phyloP scores from a whole-genome alignment of 345 rosid genomes.

The Geranium rotundifolium region DNA sequence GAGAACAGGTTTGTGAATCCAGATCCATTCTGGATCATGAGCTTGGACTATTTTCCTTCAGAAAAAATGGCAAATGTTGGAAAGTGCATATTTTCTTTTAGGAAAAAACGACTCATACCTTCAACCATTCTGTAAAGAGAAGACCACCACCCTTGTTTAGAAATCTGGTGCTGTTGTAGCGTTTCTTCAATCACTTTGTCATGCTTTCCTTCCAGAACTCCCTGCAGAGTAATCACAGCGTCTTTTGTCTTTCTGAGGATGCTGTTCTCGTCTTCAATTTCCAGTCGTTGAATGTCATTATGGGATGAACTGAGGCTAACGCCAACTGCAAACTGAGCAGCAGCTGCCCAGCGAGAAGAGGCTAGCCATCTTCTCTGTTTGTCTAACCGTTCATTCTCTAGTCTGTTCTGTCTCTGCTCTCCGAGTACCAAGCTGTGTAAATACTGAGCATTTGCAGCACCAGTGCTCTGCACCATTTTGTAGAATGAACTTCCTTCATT shows the following conservation, averaged over 20 bases:
- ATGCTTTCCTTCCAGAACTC: conserved; percentile 75
- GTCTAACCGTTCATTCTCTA: conserved; percentile 37
- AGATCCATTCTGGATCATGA: background rate
- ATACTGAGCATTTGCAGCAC: conserved; percentile 89
- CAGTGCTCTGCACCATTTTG: conserved; percentile 95
- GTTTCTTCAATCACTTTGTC: conserved; percentile 46
- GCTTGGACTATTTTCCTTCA: background rate
- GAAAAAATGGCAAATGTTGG: background rate
- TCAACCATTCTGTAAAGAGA: conserved; percentile 74
- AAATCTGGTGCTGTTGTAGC: conserved; percentile 33
- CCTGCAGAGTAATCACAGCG: conserved; percentile 61
- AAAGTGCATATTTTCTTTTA: background rate
- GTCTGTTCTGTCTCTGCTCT: conserved; percentile 31
- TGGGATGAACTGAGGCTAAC: conserved; percentile 64
- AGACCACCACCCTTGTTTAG: conserved; percentile 84
- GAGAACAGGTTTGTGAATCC: background rate
- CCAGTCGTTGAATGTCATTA: conserved; percentile 52
- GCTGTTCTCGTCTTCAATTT: conserved; percentile 35
- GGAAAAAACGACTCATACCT: conserved; percentile 55
- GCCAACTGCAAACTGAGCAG: conserved; percentile 62
- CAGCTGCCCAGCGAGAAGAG: conserved; percentile 82
- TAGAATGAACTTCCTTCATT: conserved; percentile 76
- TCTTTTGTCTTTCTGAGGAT: conserved; percentile 65
- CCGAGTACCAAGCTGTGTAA: conserved; percentile 62
- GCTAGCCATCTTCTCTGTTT: conserved; percentile 60